phyloP scores from a whole-genome alignment of 257 asterid species.

The Perilla frutescens region DNA sequence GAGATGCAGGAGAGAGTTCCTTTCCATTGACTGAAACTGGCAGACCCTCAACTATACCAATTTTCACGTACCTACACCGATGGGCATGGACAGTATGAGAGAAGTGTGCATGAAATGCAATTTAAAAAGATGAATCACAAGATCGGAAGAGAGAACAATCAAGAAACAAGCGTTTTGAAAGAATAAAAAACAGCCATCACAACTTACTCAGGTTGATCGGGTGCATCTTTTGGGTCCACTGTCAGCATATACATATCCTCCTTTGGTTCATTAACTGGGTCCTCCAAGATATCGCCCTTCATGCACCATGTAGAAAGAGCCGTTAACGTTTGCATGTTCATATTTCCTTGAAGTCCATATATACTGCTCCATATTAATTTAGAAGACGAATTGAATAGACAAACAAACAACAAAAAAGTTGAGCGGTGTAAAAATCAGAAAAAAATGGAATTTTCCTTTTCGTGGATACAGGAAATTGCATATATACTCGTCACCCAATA shows the following conservation, averaged over 20 bases:
- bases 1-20: conserved; percentile 81
- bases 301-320: conserved; percentile 26
- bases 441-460: neutral
- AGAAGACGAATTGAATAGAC: neutral
- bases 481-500: neutral
- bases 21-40: conserved; percentile 83
- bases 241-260: conserved; percentile 95
- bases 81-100: conserved; percentile 1
- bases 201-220: conserved; percentile 83
- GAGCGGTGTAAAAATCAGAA: neutral
- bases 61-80: conserved; percentile 64
- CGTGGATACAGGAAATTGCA: neutral
- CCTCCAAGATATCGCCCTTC: conserved; percentile 92
- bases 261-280: conserved; percentile 90
- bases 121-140: neutral
- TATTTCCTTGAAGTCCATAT: conserved; percentile 3
- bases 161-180: neutral
- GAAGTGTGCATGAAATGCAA: neutral
- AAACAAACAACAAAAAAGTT: neutral
- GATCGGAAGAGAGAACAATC: neutral
- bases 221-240: conserved; percentile 84
- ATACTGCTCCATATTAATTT: neutral
- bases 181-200: neutral
- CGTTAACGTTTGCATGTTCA: conserved; percentile 14
- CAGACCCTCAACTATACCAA: conserved; percentile 75